phyloP scores from a whole-genome alignment of 345 rosid genomes.

The Aquilaria sinensis region DNA sequence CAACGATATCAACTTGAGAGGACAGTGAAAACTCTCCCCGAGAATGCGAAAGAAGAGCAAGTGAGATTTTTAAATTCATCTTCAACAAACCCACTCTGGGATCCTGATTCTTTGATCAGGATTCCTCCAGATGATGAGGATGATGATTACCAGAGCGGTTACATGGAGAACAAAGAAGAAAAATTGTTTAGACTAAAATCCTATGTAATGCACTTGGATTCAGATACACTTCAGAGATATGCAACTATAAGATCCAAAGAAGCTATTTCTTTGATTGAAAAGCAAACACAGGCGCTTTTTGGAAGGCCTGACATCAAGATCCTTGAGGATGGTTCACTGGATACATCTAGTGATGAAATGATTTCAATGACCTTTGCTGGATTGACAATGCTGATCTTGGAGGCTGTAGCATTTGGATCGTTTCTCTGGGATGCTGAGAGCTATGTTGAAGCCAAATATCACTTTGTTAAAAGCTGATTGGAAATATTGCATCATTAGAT shows the following conservation, averaged over 20 bases:
- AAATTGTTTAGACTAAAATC: conserved; percentile 55
- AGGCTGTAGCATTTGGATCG: conserved; percentile 89
- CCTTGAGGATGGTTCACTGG: conserved; percentile 69
- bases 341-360: conserved; percentile 55
- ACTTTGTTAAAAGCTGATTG: conserved; percentile 50
- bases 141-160: conserved; percentile 17
- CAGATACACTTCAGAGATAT: conserved; percentile 86
- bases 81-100: conserved; percentile 56
- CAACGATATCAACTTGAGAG: conserved; percentile 86
- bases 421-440: conserved; percentile 91
- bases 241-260: conserved; percentile 89
- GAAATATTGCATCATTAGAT: neutral
- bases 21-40: conserved; percentile 75
- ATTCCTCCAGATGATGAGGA: conserved; percentile 39
- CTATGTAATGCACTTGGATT: conserved; percentile 78
- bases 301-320: conserved; percentile 77
- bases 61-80: conserved; percentile 35
- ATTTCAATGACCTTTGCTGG: conserved; percentile 56
- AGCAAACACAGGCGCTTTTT: conserved; percentile 87
- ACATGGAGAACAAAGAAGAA: conserved; percentile 27
- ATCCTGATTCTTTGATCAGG: conserved; percentile 62
- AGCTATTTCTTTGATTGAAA: conserved; percentile 74
- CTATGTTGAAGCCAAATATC: conserved; percentile 75
- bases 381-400: conserved; percentile 78
- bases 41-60: conserved; percentile 36